Percentiles rank a stretch among this genome's conserved stretches.
Evolutionary conservation across 116 monocot species (phyloP).

Genomic region (Thalassia testudinum): DNA sequence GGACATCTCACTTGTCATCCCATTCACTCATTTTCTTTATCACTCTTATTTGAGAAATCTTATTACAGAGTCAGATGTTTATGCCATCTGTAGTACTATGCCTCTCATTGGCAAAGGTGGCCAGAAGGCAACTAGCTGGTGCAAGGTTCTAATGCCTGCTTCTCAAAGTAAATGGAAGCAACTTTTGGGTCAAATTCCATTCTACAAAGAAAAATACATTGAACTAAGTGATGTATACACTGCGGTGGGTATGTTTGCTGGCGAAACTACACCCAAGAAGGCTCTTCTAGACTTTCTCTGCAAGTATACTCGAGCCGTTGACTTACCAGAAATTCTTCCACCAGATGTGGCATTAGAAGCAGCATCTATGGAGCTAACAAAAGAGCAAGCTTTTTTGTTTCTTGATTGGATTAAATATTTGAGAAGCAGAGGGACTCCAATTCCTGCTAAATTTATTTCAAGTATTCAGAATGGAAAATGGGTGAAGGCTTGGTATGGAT

Average conservation of each 20-base stretch:
- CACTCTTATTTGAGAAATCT: too few relatives aligned
- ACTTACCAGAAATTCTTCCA: not conserved
- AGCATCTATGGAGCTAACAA: not conserved
- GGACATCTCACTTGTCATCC: too few relatives aligned
- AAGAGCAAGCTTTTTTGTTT: not conserved
- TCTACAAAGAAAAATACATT: not conserved
- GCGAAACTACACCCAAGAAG: not conserved
- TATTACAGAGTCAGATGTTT: too few relatives aligned
- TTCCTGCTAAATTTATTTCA: not conserved
- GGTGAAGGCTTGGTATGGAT: not conserved
- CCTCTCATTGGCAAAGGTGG: too few relatives aligned
- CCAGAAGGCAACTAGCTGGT: not conserved
- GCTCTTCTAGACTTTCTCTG: not conserved
- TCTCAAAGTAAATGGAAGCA: not conserved
- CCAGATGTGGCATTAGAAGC: not conserved
- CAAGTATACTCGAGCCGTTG: not conserved
- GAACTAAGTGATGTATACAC: not conserved
- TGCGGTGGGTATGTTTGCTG: not conserved
- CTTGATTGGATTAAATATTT: not conserved
- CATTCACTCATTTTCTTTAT: too few relatives aligned
- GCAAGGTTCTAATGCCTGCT: not conserved
- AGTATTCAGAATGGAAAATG: not conserved
- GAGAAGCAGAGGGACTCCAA: not conserved
- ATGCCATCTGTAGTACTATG: too few relatives aligned
- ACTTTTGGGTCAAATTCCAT: not conserved